These are phyloP conservation scores for Nemania serpens DNA, from an alignment of 2,329 filamentous ascomycete species.

Conservation along the genomic window DNA sequence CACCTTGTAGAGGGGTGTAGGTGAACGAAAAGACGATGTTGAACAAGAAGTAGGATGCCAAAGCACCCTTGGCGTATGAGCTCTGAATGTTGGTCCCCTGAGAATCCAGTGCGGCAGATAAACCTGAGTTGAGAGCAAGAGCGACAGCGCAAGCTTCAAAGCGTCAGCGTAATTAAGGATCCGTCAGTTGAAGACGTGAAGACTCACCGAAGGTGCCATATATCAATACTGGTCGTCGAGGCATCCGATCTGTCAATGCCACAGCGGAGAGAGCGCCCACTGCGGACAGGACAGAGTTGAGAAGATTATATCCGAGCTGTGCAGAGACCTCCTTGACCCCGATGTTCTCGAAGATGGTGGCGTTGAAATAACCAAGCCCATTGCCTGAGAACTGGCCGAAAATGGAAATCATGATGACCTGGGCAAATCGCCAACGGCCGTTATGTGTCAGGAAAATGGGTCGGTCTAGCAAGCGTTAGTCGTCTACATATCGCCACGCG, in stretches of 20 bases:
- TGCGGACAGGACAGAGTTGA: slow-evolving; percentile 52
- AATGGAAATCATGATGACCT: slow-evolving; percentile 56
- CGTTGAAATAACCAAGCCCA: slow-evolving; percentile 56
- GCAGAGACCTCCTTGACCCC: slow-evolving; percentile 43
- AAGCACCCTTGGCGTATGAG: slow-evolving; percentile 48
- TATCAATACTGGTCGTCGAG: slow-evolving; percentile 51
- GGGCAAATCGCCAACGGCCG: slow-evolving; percentile 53
- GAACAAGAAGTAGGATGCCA: slow-evolving; percentile 56
- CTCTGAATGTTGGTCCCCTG: slow-evolving; percentile 41
- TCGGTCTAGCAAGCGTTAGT: slow-evolving; percentile 43
- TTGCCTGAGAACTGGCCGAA: slow-evolving; percentile 58
- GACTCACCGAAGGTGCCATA: slow-evolving; percentile 47
- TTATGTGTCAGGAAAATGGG: slow-evolving; percentile 50
- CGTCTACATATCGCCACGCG: neutral
- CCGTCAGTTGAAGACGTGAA: slow-evolving; percentile 11
- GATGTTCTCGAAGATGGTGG: slow-evolving; percentile 50
- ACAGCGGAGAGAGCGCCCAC: slow-evolving; percentile 51
- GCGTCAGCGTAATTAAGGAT: slow-evolving; percentile 12
- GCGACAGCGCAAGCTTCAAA: slow-evolving; percentile 44
- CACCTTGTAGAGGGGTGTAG: slow-evolving; percentile 55
- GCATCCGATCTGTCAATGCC: slow-evolving; percentile 51
- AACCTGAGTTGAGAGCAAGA: slow-evolving; percentile 52
- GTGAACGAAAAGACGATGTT: slow-evolving; percentile 56
- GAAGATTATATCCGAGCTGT: slow-evolving; percentile 53
- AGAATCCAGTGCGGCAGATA: slow-evolving; percentile 46